Evolutionary conservation across 2,329 filamentous ascomycete genomes (phyloP), one percentile per base, ranked within the genome.

Genomic region (Fusarium multiceps): DNA sequence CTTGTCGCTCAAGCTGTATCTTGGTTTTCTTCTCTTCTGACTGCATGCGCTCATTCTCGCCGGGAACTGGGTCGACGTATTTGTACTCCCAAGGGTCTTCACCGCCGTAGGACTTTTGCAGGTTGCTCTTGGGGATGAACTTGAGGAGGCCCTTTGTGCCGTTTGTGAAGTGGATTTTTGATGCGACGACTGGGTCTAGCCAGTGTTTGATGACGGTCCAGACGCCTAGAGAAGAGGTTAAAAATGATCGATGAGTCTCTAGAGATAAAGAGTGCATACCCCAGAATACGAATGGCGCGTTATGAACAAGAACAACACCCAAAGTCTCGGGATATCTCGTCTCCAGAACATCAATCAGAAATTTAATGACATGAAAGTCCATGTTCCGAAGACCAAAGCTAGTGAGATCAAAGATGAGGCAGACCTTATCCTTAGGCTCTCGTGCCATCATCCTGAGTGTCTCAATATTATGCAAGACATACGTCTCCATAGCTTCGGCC

Each of bases 321-420:
- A 93, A 82, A 1, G 88, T 91, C 77, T 93, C 91, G 3, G 91
- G 91, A 73, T 93, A 93, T 75, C 93, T 92, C 50, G 91, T 90
- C 80, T 93, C 91, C 73, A 93, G 92, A 75, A 90, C 91, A 72
- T 92, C 91, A 79, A 93, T 92, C 82, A 93, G 91, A 81, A 93
- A 93, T 72, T 92, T 93, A 54, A 93, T 89, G 0, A 91, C 90
- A 0, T 88, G 85, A 76, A 93, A 93, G 78, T 93, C 91, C 85
- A 93, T 93, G 79, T 93, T 93, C 13, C 88, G 85, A 76, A 93
- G 82, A 16, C 86, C 86, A 76, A 93, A 93, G 66, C 87, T 84
- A 10, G 86, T 90, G 86, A 93, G 90, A 78, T 93, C 91, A 75
- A 93, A 93, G 55, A 93, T 79, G 60, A 93, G 64, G 30, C 71